Evolutionary conservation across 768 basidiomycete species (phyloP).

Genomic region (Tulasnella calospora): DNA sequence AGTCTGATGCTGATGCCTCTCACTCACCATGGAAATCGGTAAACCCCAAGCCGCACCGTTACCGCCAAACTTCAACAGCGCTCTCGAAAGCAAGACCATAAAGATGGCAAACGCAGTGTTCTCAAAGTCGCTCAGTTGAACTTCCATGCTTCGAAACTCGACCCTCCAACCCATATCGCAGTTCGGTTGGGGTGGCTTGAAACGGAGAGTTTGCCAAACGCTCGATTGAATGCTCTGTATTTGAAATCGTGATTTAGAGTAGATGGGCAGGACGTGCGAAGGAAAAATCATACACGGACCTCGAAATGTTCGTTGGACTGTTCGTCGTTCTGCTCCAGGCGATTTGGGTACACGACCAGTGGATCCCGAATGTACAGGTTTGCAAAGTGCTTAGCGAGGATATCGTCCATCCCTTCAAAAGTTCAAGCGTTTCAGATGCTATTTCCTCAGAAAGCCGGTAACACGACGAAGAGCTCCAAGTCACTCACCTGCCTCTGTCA

Average conservation of each 20-base stretch:
- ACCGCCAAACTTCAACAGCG: slow-evolving; percentile 70
- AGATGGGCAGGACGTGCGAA: neutral
- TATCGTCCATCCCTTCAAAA: slow-evolving; percentile 67
- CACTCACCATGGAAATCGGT: slow-evolving; percentile 84
- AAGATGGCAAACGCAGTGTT: slow-evolving; percentile 96
- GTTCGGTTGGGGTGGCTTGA: slow-evolving; percentile 93
- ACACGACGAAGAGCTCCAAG: neutral
- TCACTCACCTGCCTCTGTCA: slow-evolving; percentile 63
- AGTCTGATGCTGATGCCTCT: too few species aligned
- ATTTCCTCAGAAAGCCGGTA: too few species aligned
- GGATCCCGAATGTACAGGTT: slow-evolving; percentile 98
- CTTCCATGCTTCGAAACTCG: slow-evolving; percentile 98
- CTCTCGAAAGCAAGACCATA: slow-evolving; percentile 86
- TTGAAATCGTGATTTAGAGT: neutral
- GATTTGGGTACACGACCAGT: slow-evolving; percentile 88
- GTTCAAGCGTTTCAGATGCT: too few species aligned
- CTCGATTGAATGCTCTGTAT: slow-evolving; percentile 93
- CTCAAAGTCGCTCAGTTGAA: slow-evolving; percentile 96
- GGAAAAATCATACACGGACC: slow-evolving; percentile 42
- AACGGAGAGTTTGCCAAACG: slow-evolving; percentile 97
- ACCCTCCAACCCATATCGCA: slow-evolving; percentile 93
- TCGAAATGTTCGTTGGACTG: slow-evolving; percentile 92
- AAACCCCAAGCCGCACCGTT: slow-evolving; percentile 80
- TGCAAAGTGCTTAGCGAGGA: slow-evolving; percentile 84
- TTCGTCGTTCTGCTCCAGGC: slow-evolving; percentile 83